Base-by-base conservation (phyloP, 192 early-diverging fungal genomes). In the Podila clonocystis region DNA sequence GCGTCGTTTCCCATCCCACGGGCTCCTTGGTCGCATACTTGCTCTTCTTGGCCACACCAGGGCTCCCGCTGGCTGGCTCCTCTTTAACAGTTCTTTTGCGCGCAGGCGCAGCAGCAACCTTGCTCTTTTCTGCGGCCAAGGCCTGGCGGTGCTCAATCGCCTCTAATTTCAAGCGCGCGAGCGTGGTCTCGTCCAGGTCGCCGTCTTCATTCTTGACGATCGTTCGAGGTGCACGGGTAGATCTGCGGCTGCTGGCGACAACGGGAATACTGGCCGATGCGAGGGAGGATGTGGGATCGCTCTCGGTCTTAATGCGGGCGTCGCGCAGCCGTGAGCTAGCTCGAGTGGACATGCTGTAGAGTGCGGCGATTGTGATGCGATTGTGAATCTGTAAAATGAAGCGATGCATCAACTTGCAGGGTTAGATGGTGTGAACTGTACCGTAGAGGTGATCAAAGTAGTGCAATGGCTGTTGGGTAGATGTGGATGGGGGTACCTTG, bases 1-100 rank as follows among this genome's bases (percentile, higher is more conserved):
- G 86, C 1, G 91, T 89, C 41, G 86, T 70, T 33, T 89, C 79
- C 95, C 95, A 96, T 50, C 91, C 67, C 22, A 68, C 48, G 2
- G 90, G 90, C 9, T 72, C 77, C 58, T 80, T 80, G 17, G 77
- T 80, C 2, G 77, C 77, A 61, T 50, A 80, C 48, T 69, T 80
- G 67, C 71, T 80, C 67, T 71, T 79, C 49, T 79, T 79, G 9
- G 15, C 24, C 9, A 11, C 41, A 41, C 41, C 41, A 1, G 41
- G 12, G 41, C 1, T 41, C 1, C 36, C 11, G 15, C 1, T n/a
- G 0, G 26, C 19, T 24, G 38, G 31, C 15, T 63, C 34, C 36
- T 36, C 62, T 0, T 66, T 67, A 24, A 28, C 28, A 22, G 24
- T 4, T 29, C 24, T 20, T 17, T 22, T 33, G 33, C 29, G 20